Conservation (phyloP, 495 filamentous ascomycete species). For the Penicillium tannophilum region DNA sequence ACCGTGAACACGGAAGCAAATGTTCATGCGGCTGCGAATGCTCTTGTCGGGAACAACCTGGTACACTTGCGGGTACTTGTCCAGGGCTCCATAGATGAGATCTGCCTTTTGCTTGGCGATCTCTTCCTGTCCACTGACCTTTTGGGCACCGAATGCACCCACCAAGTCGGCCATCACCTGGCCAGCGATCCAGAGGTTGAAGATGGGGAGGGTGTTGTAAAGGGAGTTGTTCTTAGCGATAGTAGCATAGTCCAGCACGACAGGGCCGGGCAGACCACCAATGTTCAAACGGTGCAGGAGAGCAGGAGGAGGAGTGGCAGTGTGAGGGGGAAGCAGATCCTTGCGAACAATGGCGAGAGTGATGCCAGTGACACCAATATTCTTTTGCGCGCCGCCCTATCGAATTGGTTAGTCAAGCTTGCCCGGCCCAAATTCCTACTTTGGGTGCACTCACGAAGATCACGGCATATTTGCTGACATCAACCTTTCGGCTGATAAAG, state of each 20-base stretch:
- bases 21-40: slow-evolving; percentile 84
- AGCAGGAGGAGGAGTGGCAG: slow-evolving; percentile 56
- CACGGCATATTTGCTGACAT: slow-evolving; percentile 68
- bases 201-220: slow-evolving; percentile 94
- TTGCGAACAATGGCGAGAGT: slow-evolving; percentile 82
- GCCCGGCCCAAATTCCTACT: neutral
- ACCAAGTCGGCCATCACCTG: slow-evolving; percentile 76
- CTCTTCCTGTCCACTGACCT: slow-evolving; percentile 66
- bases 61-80: slow-evolving; percentile 69
- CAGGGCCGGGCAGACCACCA: slow-evolving; percentile 67
- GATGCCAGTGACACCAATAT: slow-evolving; percentile 81
- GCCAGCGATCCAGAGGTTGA: slow-evolving; percentile 87
- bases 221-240: slow-evolving; percentile 86
- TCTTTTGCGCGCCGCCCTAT: slow-evolving; percentile 80
- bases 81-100: slow-evolving; percentile 72
- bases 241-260: slow-evolving; percentile 77
- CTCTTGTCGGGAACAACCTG: slow-evolving; percentile 70
- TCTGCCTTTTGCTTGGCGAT: slow-evolving; percentile 71
- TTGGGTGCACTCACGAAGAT: slow-evolving; percentile 35
- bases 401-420: slow-evolving; percentile 10
- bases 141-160: slow-evolving; percentile 55
- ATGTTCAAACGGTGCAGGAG: slow-evolving; percentile 67
- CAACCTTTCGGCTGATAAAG: slow-evolving; percentile 60
- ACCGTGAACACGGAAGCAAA: slow-evolving; percentile 74
- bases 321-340: slow-evolving; percentile 66